Base-by-base conservation (phyloP, 345 rosid species). In the Salix viminalis region DNA sequence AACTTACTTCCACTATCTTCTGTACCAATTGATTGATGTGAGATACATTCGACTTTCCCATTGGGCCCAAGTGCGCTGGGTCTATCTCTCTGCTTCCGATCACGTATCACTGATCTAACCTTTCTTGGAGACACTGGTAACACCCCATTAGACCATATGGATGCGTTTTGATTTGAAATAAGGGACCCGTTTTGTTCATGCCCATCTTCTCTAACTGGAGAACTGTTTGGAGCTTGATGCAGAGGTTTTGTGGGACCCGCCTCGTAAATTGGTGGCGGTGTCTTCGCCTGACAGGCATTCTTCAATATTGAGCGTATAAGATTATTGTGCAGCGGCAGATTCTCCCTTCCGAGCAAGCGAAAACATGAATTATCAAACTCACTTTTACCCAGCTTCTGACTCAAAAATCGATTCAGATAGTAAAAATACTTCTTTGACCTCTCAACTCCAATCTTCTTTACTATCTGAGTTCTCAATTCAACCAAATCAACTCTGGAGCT, bases 251-350 rank as follows among this genome's bases (percentile, higher is more conserved):
- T 28, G 9, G 86, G 90, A 36, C 87, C 84, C 16, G 78, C 88
- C 69, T 91, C 90, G 32, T 83, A 82, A 79, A 81, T 50, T 26
- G 91, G 81, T 1, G 99, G 97, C 2, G 90, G 89, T 14, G 84
- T 83, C 79, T 88, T 90, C 28, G 92, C 93, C 39, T 87, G 90
- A 81, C 89, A 86, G 21, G 94, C 94, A 82, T 94, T 96, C 78
- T 86, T 96, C 90, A 94, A 82, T 66, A 96, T 89, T 5, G 97
- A 85, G 15, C 86, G 84, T 76, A 96, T 84, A 81, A 96, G 85
- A 87, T 87, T 92, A 85, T 96, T 96, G 83, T 96, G 99, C 74
- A 96, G 85, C 1, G 91, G 84, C 26, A 96, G 89, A 88, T 91
- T 92, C 83, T 96, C 99, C 79, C 91, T 90, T 71, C 99, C 99